phyloP scores from a whole-genome alignment of 257 asterid species.

The Anisodus tanguticus region DNA sequence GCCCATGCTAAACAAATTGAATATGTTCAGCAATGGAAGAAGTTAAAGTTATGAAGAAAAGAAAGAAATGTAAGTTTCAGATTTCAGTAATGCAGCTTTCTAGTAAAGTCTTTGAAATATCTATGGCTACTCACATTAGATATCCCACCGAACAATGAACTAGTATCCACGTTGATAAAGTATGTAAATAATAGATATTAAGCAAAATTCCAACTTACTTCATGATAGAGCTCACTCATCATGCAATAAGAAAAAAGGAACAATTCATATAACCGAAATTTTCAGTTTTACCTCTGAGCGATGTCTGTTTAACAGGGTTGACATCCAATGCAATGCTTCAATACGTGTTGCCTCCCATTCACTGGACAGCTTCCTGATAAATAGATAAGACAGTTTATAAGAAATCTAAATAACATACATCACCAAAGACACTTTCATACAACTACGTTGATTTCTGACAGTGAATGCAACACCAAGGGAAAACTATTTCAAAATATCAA shows the following conservation, averaged over 20 bases:
- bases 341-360: conserved; percentile 99
- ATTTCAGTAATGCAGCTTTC: conserved; percentile 14
- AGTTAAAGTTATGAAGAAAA: conserved; percentile 15
- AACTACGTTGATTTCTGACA: not conserved
- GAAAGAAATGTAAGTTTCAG: conserved; percentile 15
- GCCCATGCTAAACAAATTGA: conserved; percentile 28
- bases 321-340: conserved; percentile 96
- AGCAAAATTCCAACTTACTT: not conserved
- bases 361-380: conserved; percentile 79
- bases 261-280: not conserved
- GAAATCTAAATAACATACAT: conserved; percentile 11
- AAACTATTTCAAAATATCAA: conserved; percentile 27
- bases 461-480: conserved; percentile 18
- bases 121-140: not conserved
- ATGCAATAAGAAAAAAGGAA: conserved; percentile 1
- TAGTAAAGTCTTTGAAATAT: conserved; percentile 19
- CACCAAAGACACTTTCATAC: not conserved
- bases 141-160: not conserved
- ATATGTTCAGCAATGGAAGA: conserved; percentile 10
- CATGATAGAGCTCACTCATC: conserved; percentile 22
- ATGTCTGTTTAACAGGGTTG: conserved; percentile 68
- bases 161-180: not conserved
- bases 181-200: not conserved
- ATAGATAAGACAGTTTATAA: conserved; percentile 28
- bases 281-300: conserved; percentile 66